phyloP scores from a whole-genome alignment of 202 grass and related monocot genomes.

The Schoenoplectus tabernaemontani region DNA sequence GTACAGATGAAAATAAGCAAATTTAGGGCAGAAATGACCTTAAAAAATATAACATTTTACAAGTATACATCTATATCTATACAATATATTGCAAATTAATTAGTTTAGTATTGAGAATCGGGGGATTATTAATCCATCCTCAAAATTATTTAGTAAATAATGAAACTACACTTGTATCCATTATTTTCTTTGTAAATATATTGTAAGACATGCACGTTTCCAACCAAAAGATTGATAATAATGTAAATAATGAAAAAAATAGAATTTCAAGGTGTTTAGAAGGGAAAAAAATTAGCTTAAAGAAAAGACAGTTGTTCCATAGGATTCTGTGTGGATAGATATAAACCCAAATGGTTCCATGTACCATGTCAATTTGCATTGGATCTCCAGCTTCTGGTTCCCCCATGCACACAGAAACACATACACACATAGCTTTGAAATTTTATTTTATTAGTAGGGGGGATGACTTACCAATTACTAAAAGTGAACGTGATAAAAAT shows the following conservation, averaged over 20 bases:
- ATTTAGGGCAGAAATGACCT: too few relatives aligned
- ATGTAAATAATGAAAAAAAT: neutral
- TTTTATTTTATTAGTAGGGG: conserved; percentile 16
- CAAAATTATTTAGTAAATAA: too few relatives aligned
- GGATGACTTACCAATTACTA: conserved; percentile 18
- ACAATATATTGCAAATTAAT: too few relatives aligned
- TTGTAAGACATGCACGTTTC: neutral
- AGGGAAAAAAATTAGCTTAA: neutral
- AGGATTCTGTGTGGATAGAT: neutral
- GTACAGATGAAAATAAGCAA: too few relatives aligned
- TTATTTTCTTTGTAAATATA: neutral
- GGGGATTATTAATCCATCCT: neutral
- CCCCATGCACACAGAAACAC: conserved; percentile 15
- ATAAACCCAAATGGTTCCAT: neutral
- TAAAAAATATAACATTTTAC: too few relatives aligned
- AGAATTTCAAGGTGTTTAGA: neutral
- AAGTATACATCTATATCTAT: too few relatives aligned
- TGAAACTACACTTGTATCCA: too few relatives aligned
- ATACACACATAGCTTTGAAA: neutral
- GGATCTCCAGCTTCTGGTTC: conserved; percentile 14
- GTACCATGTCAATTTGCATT: neutral
- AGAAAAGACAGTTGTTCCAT: neutral
- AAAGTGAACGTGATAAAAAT: conserved; percentile 13
- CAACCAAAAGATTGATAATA: neutral
- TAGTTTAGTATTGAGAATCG: too few relatives aligned